Conservation (phyloP, 1,284 basidiomycete species). For the Ganoderma sp. region DNA sequence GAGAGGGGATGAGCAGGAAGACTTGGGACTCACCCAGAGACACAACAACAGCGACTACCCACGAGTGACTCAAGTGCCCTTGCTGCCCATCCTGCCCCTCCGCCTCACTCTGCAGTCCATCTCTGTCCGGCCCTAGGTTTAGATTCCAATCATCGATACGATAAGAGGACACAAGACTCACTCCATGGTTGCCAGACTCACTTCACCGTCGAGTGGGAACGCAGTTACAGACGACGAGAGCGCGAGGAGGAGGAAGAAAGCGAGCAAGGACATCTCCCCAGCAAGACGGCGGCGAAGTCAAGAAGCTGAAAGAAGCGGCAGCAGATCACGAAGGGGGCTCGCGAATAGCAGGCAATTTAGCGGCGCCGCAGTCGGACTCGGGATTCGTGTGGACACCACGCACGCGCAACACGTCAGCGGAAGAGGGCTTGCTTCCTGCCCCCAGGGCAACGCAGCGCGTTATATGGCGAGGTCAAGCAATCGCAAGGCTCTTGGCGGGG, state of each 20-base stretch:
- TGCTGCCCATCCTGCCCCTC: conserved; percentile 2
- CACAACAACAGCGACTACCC: conserved; percentile 27
- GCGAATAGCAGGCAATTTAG: background rate
- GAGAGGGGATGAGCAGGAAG: background rate
- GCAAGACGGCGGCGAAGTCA: background rate
- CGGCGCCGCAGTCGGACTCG: background rate
- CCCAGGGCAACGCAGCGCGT: conserved; percentile 13
- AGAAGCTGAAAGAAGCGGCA: background rate
- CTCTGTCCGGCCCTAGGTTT: background rate
- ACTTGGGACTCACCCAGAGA: conserved; percentile 15
- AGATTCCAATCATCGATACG: background rate
- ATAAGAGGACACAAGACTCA: background rate
- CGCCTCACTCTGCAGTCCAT: conserved; percentile 12
- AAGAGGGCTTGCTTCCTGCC: background rate
- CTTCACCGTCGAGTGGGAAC: background rate
- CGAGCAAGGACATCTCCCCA: background rate
- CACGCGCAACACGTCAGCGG: background rate
- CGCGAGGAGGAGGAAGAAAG: background rate
- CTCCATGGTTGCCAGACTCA: background rate
- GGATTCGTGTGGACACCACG: background rate
- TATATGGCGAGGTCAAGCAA: conserved; percentile 28
- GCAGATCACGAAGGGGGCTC: background rate
- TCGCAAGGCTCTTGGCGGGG: conserved; percentile 30
- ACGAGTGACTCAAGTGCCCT: conserved; percentile 24
- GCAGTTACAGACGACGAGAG: background rate